phyloP scores from a whole-genome alignment of 345 rosid genomes.

The Sisymbrium irio region DNA sequence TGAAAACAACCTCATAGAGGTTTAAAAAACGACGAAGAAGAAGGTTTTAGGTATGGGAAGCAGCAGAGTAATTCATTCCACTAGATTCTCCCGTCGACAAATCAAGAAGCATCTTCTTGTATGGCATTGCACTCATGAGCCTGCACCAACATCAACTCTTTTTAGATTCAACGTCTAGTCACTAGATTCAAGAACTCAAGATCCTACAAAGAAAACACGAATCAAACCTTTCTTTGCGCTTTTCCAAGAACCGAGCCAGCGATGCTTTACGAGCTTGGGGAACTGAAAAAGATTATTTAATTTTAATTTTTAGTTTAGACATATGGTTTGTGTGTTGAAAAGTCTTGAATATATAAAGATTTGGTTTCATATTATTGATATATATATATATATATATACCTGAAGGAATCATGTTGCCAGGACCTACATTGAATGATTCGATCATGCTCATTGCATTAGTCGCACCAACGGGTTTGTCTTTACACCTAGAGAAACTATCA shows the following conservation, averaged over 20 bases:
- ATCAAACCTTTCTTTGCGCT: conserved; percentile 86
- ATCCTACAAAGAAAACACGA: not conserved
- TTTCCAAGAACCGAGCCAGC: conserved; percentile 92
- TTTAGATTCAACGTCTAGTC: not conserved
- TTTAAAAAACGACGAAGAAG: not conserved
- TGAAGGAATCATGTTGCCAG: conserved; percentile 51
- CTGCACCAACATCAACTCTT: conserved; percentile 37
- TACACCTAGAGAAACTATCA: conserved; percentile 47
- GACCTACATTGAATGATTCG: conserved; percentile 38
- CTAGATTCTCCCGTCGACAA: conserved; percentile 21
- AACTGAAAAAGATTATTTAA: too few species aligned
- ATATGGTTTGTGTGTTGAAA: not conserved
- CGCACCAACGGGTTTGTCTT: conserved; percentile 44
- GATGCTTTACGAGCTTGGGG: conserved; percentile 97
- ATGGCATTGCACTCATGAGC: conserved; percentile 56
- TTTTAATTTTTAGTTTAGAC: not conserved
- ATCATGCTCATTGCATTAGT: conserved; percentile 42
- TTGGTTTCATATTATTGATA: not conserved
- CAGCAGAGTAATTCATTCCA: conserved; percentile 37
- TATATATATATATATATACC: conserved; percentile 38
- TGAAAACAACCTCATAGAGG: not conserved
- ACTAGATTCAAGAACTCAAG: not conserved
- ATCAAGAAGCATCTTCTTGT: conserved; percentile 51
- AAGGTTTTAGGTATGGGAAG: conserved; percentile 17
- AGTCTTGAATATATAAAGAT: not conserved